Base-by-base conservation (phyloP, 192 early-diverging fungal species). In the Coemansia sp. region DNA sequence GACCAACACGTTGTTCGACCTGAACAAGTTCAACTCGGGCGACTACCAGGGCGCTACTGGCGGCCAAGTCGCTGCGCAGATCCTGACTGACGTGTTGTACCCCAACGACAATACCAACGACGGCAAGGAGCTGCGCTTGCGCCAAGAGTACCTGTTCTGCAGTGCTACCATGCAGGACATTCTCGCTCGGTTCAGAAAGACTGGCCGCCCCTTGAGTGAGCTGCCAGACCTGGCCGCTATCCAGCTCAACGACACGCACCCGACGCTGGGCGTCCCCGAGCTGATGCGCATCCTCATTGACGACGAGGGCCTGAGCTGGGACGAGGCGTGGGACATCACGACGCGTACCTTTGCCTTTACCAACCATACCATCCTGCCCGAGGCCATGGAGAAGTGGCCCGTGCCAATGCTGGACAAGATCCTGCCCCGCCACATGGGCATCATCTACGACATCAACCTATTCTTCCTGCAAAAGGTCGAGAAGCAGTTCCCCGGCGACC, bases 381-480 rank as follows among this genome's bases (percentile, higher is more conserved):
- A 98, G 81, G 97, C 97, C 48, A 86, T 98, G 78, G 97, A 98
- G 82, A 89, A 88, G 68, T 98, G 97, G 97, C 86, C 94, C 2
- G 95, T 98, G 40, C 94, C 97, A 1, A 89, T 97, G 83, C 72
- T 98, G 60, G 82, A 87, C 68, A 89, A 97, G 67, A 84, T 98
- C 17, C 83, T 98, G 58, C 97, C 97, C 34, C 87, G 97, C 62
- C 94, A 96, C 79, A 90, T 98, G 92, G 91, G 93, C 75, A 94
- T 98, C 74, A 98, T 98, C 76, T 98, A 96, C 71, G 95, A 98
- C 74, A 91, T 98, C 86, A 98, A 98, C 78, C 80, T 98, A 82
- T 98, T 87, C 86, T 98, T 98, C 80, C 75, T 98, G 60, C 97
- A 98, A 83, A 80, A 82, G 46, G 95, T 98, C 19, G 97, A 98